Conservation (phyloP, 2,329 filamentous ascomycete genomes). For the Trichoderma sp. region DNA sequence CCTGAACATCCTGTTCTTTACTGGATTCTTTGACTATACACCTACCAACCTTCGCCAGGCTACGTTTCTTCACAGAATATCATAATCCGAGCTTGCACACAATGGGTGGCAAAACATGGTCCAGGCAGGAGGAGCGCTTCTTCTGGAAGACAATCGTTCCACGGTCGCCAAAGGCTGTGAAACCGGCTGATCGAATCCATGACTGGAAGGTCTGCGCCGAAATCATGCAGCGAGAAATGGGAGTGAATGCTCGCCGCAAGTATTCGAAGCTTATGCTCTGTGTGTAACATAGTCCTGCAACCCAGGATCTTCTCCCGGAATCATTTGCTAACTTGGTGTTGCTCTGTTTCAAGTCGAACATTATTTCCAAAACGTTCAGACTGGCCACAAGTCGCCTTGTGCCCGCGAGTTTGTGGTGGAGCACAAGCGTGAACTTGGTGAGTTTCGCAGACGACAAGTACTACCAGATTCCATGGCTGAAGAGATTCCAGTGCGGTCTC, state of each 20-base stretch:
- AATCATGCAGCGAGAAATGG: constrained; percentile 40
- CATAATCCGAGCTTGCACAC: constrained; percentile 10
- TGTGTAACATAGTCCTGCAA: constrained; percentile 29
- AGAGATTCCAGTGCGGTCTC: background rate
- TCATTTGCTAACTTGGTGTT: background rate
- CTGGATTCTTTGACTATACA: background rate
- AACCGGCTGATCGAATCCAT: constrained; percentile 19
- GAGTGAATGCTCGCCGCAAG: constrained; percentile 33
- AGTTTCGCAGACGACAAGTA: constrained; percentile 7
- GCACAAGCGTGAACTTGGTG: constrained; percentile 30
- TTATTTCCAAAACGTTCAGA: constrained; percentile 44
- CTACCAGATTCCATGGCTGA: background rate
- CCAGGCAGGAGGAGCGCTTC: constrained; percentile 44
- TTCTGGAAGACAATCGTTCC: constrained; percentile 47
- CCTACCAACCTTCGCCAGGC: background rate
- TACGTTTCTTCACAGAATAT: background rate
- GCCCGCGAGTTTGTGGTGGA: constrained; percentile 35
- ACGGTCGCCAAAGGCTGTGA: constrained; percentile 35
- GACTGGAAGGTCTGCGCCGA: constrained; percentile 40
- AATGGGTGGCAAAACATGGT: constrained; percentile 54
- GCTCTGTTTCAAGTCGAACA: constrained; percentile 39
- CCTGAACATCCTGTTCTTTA: background rate
- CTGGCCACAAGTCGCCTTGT: constrained; percentile 37
- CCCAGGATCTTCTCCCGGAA: no score
- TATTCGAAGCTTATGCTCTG: constrained; percentile 42